Conservation (phyloP, 2,329 filamentous ascomycete genomes). For the Claviceps spartinae region DNA sequence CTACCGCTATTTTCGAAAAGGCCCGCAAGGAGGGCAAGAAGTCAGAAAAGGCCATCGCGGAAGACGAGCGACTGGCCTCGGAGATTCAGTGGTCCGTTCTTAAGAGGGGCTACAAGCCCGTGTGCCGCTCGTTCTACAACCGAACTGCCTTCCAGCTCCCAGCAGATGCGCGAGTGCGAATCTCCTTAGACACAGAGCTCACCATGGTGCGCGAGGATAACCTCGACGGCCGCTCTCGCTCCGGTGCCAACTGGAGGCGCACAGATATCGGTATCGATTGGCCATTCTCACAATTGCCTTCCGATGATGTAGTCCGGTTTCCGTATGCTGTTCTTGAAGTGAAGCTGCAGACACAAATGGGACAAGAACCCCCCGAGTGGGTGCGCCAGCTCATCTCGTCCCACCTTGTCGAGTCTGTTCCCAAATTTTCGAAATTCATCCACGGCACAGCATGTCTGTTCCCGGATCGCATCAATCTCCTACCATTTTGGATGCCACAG, state of each 20-base stretch:
- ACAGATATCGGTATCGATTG: conserved; percentile 97
- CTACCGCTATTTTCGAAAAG: conserved; percentile 88
- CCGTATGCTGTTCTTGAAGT: conserved; percentile 95
- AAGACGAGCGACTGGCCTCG: conserved; percentile 76
- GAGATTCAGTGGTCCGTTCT: conserved; percentile 92
- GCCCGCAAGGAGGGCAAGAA: conserved; percentile 92
- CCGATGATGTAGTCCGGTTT: conserved; percentile 78
- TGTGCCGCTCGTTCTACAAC: conserved; percentile 95
- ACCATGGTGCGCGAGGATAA: conserved; percentile 95
- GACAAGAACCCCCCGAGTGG: conserved; percentile 93
- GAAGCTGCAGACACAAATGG: conserved; percentile 90
- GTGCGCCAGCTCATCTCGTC: conserved; percentile 85
- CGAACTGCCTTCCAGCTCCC: conserved; percentile 95
- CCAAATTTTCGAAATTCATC: conserved; percentile 98
- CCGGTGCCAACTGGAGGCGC: conserved; percentile 84
- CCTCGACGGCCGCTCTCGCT: conserved; percentile 60
- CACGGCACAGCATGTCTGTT: conserved; percentile 85
- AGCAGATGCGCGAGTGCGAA: conserved; percentile 87
- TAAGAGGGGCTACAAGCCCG: conserved; percentile 73
- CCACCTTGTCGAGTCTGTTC: conserved; percentile 94
- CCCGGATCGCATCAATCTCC: conserved; percentile 70
- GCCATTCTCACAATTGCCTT: conserved; percentile 78
- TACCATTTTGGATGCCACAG: conserved; percentile 96
- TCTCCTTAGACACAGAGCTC: conserved; percentile 91
- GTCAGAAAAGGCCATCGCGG: conserved; percentile 75